Conservation (phyloP, 345 rosid species). For the Lepidium africanum region DNA sequence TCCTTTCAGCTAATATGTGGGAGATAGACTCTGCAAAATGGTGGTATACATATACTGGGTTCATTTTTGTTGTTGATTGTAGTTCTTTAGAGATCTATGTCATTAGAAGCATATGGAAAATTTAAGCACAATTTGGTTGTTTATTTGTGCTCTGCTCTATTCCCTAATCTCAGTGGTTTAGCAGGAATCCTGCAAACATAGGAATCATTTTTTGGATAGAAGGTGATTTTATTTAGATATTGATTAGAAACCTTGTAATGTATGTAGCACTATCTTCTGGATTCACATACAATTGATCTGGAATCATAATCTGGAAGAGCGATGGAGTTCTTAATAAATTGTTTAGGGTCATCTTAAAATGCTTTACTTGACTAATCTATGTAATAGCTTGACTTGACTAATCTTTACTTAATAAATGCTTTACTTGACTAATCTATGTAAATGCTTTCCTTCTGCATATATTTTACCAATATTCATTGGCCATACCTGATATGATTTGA, state of each 20-base stretch:
- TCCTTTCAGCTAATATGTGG: constrained; percentile 4
- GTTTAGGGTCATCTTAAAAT: background rate
- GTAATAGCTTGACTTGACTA: background rate
- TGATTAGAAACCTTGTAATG: background rate
- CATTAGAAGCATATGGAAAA: background rate
- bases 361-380: background rate
- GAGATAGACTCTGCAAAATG: background rate
- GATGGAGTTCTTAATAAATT: background rate
- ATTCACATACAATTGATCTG: background rate
- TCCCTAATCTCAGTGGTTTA: background rate
- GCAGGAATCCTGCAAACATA: background rate
- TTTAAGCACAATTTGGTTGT: background rate
- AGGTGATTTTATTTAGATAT: background rate
- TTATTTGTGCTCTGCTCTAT: constrained; percentile 7
- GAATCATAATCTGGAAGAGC: background rate
- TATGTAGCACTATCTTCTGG: background rate
- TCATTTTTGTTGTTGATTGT: background rate
- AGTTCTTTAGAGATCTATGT: background rate
- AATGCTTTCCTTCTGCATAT: background rate
- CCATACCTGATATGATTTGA: constrained; percentile 7
- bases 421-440: background rate
- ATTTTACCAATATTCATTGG: background rate
- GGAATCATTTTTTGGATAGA: background rate
- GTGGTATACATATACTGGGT: constrained; percentile 6
- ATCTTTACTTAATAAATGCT: background rate